These are phyloP conservation scores for Telfairia occidentalis DNA, from an alignment of 331 rosid genomes.

Conservation along the genomic window DNA sequence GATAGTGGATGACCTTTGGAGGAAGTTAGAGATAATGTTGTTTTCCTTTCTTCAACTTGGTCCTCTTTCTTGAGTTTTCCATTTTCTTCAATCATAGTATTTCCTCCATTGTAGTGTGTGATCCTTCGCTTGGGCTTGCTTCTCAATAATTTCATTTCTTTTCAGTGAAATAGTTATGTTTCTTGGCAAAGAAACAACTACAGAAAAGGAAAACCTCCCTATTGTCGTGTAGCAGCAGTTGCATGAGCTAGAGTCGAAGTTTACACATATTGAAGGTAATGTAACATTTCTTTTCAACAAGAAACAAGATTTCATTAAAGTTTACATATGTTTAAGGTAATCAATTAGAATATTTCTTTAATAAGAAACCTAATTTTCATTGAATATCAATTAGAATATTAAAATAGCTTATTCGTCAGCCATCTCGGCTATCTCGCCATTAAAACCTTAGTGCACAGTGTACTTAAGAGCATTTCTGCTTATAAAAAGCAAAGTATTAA, in stretches of 20 bases:
- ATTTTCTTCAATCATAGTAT: no score
- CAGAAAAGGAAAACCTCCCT: neutral
- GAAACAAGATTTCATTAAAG: no score
- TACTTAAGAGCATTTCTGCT: neutral
- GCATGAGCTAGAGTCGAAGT: neutral
- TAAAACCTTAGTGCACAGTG: neutral
- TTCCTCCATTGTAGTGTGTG: no score
- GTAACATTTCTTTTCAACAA: neutral
- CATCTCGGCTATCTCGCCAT: neutral
- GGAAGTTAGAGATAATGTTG: no score
- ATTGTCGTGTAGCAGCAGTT: neutral
- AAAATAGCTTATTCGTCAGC: neutral
- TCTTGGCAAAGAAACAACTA: neutral
- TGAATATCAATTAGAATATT: neutral
- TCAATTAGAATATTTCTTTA: no score
- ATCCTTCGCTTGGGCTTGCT: no score
- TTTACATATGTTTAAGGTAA: no score
- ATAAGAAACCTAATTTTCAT: no score
- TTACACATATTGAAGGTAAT: neutral
- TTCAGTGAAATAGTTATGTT: neutral
- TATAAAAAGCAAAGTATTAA: neutral
- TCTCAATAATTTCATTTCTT: neutral
- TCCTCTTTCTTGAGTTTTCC: no score
- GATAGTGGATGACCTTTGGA: no score
- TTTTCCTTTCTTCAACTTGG: no score